These are phyloP conservation scores for Boletus speciosus DNA, from an alignment of 768 basidiomycete genomes.

Conservation along the genomic window DNA sequence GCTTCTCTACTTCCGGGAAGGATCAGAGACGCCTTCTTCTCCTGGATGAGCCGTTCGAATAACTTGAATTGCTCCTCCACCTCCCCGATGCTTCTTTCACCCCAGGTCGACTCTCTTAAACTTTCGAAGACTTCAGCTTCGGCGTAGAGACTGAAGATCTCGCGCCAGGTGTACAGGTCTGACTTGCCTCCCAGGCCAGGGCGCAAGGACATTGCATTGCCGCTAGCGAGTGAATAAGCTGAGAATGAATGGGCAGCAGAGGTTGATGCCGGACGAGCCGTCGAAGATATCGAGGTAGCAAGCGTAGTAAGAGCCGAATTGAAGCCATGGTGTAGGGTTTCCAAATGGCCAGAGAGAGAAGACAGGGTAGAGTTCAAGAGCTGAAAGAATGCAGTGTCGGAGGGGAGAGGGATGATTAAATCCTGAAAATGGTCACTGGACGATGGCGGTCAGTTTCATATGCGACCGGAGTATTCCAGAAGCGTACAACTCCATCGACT, in stretches of 20 bases:
- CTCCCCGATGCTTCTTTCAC: conserved; percentile 68
- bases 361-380: conserved; percentile 62
- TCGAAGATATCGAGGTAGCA: conserved; percentile 35
- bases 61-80: conserved; percentile 59
- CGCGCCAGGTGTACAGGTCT: conserved; percentile 86
- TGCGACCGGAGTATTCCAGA: background rate
- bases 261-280: conserved; percentile 32
- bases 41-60: conserved; percentile 58
- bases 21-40: conserved; percentile 50
- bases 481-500: conserved; percentile 9
- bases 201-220: conserved; percentile 35
- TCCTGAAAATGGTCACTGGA: conserved; percentile 35
- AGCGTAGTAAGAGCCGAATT: conserved; percentile 45
- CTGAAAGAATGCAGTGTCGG: conserved; percentile 78
- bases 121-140: conserved; percentile 86
- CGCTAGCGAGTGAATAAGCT: conserved; percentile 26
- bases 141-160: conserved; percentile 84
- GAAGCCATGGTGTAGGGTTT: conserved; percentile 50
- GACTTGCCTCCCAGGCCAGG: conserved; percentile 33
- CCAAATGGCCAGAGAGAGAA: conserved; percentile 51
- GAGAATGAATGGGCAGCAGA: conserved; percentile 31
- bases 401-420: conserved; percentile 73
- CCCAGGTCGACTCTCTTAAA: conserved; percentile 56
- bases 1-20: conserved; percentile 54
- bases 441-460: background rate